Evolutionary conservation across 441 rosid genomes (phyloP).

Genomic region (Daphne laureola): DNA sequence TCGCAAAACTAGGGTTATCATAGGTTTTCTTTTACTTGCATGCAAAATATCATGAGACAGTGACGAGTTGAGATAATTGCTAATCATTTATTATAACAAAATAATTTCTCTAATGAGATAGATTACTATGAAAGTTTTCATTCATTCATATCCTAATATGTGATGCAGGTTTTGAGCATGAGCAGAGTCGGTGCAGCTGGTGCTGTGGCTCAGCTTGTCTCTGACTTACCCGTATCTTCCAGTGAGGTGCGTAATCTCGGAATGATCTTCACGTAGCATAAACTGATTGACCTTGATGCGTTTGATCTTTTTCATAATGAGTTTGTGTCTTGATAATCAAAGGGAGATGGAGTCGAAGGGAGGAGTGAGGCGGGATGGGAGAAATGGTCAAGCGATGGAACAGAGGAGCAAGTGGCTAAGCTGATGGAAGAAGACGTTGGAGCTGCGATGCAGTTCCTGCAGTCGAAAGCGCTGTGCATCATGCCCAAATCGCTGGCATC

Average conservation of each 20-base stretch:
- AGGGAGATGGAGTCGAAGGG: slow-evolving; percentile 28
- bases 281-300: slow-evolving; percentile 1
- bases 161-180: slow-evolving; percentile 45
- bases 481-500: slow-evolving; percentile 45
- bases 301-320: not conserved
- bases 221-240: slow-evolving; percentile 40
- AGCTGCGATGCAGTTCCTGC: slow-evolving; percentile 50
- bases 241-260: slow-evolving; percentile 25
- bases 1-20: no score
- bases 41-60: no score
- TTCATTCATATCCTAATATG: slow-evolving; percentile 1
- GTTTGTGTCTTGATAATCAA: slow-evolving; percentile 10
- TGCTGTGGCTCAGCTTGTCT: slow-evolving; percentile 51
- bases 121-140: no score
- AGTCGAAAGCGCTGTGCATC: slow-evolving; percentile 49
- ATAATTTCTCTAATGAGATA: slow-evolving; percentile 1
- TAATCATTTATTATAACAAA: not conserved
- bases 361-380: slow-evolving; percentile 38
- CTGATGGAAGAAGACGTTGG: slow-evolving; percentile 53
- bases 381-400: slow-evolving; percentile 48
- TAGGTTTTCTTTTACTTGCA: no score
- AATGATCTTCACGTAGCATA: not conserved
- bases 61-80: no score
- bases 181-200: slow-evolving; percentile 49
- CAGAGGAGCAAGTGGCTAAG: slow-evolving; percentile 40